Evolutionary conservation across 2,329 filamentous ascomycete genomes (phyloP).

Genomic region (Fusarium stilboides): DNA sequence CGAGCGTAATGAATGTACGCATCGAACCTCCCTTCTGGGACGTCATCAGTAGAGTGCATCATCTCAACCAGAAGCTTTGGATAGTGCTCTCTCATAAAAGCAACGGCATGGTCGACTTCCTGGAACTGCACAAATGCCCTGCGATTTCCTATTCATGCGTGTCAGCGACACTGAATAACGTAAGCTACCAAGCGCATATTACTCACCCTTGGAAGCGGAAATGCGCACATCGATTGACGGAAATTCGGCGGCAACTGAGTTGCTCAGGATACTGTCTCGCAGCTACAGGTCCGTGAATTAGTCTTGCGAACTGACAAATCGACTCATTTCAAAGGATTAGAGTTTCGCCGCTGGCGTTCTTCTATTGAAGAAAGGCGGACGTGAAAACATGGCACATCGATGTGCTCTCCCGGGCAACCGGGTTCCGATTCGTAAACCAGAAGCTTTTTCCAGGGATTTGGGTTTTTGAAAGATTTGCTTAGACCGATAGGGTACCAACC

Average conservation of each 20-base stretch:
- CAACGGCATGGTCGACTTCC: slow-evolving; percentile 57
- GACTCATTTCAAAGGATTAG: slow-evolving; percentile 25
- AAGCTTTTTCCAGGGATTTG: slow-evolving; percentile 12
- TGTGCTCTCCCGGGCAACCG: slow-evolving; percentile 14
- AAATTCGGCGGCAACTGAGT: slow-evolving; percentile 55
- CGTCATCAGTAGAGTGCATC: slow-evolving; percentile 56
- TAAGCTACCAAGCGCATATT: not conserved
- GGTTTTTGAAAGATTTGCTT: slow-evolving; percentile 28
- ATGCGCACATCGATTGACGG: slow-evolving; percentile 59
- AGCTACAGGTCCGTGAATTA: slow-evolving; percentile 52
- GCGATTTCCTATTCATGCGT: slow-evolving; percentile 53
- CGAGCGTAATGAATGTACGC: slow-evolving; percentile 61
- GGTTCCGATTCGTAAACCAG: slow-evolving; percentile 26
- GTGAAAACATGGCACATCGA: slow-evolving; percentile 5
- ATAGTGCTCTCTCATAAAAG: slow-evolving; percentile 61
- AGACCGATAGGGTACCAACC: slow-evolving; percentile 59
- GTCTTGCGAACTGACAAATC: slow-evolving; percentile 45
- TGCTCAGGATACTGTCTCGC: slow-evolving; percentile 55
- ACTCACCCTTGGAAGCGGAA: slow-evolving; percentile 54
- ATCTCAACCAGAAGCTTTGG: slow-evolving; percentile 58
- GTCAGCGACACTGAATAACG: slow-evolving; percentile 30
- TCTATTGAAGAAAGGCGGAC: slow-evolving; percentile 13
- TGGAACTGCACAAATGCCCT: slow-evolving; percentile 62
- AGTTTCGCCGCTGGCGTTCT: slow-evolving; percentile 18
- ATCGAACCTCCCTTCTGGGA: slow-evolving; percentile 57